Percentiles rank a stretch among this genome's conserved stretches.
phyloP scores from a whole-genome alignment of 2,329 filamentous ascomycete genomes.

The Penicillium sumatraense region DNA sequence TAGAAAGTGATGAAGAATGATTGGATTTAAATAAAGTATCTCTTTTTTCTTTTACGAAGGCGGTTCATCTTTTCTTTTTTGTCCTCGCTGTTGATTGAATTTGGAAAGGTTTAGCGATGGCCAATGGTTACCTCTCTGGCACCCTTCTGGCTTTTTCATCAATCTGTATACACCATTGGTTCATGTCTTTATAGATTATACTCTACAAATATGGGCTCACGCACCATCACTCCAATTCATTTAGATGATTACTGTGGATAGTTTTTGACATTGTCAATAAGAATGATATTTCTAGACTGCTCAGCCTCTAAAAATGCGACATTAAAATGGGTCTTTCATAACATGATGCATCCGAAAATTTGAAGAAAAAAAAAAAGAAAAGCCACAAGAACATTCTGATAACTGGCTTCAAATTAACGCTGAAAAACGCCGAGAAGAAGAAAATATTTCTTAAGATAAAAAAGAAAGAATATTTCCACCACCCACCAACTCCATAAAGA shows the following conservation, averaged over 20 bases:
- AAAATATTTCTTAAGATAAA: not conserved
- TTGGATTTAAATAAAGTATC: constrained; percentile 29
- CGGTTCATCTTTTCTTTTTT: not conserved
- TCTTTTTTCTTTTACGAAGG: not conserved
- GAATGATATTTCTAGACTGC: too few species aligned
- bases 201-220: constrained; percentile 3
- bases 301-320: too few species aligned
- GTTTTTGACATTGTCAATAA: too few species aligned
- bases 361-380: too few species aligned
- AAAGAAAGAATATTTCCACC: not conserved
- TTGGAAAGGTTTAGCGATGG: constrained; percentile 1
- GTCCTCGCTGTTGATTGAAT: not conserved
- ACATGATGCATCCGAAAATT: too few species aligned
- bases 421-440: too few species aligned
- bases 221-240: too few species aligned
- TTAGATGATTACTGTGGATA: too few species aligned
- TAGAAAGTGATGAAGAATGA: not conserved
- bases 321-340: too few species aligned
- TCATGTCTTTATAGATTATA: constrained; percentile 22
- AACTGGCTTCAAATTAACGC: too few species aligned
- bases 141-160: too few species aligned
- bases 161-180: constrained; percentile 14
- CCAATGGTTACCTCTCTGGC: not conserved
- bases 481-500: not conserved
- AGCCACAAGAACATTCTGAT: too few species aligned